A percentile compares a stretch with the other conserved stretches of the same genome.
These are phyloP conservation scores for Sugiyamaella grinbergsii DNA, from an alignment of 1,139 yeast species.

Conservation along the genomic window DNA sequence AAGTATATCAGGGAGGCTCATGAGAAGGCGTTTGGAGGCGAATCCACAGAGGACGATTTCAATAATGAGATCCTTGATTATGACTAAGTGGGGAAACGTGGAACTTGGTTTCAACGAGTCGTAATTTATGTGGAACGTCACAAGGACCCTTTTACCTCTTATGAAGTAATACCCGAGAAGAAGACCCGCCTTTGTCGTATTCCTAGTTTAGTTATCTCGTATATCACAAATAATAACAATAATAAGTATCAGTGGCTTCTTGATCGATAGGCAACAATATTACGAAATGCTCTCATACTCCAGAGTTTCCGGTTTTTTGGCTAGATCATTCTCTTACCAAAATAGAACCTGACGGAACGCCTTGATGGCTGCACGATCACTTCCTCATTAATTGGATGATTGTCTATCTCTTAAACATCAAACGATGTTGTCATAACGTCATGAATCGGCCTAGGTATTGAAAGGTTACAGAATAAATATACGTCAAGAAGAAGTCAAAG, in stretches of 20 bases:
- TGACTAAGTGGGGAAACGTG: constrained; percentile 14
- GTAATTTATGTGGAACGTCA: background rate
- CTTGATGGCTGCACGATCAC: constrained; percentile 4
- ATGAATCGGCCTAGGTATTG: constrained; percentile 3
- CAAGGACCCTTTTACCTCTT: too few relatives aligned
- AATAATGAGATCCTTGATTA: constrained; percentile 23
- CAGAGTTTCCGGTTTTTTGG: constrained; percentile 1
- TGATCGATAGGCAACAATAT: background rate
- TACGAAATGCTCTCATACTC: constrained; percentile 7
- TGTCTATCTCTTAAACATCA: background rate
- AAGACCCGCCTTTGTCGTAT: too few relatives aligned
- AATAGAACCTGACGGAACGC: constrained; percentile 7
- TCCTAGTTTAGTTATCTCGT: too few relatives aligned
- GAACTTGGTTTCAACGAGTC: background rate
- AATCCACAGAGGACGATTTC: constrained; percentile 12
- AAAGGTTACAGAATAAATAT: too few relatives aligned
- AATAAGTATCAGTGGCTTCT: too few relatives aligned
- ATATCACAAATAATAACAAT: too few relatives aligned
- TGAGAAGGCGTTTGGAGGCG: constrained; percentile 19
- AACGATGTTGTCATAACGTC: background rate
- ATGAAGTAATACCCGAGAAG: too few relatives aligned
- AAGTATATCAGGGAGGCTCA: constrained; percentile 16
- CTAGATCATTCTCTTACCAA: constrained; percentile 1
- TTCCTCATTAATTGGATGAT: too few relatives aligned
- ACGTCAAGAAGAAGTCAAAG: too few relatives aligned